Base-by-base conservation (phyloP, 1,284 basidiomycete species). In the Pyrrhoderma lamaoense region DNA sequence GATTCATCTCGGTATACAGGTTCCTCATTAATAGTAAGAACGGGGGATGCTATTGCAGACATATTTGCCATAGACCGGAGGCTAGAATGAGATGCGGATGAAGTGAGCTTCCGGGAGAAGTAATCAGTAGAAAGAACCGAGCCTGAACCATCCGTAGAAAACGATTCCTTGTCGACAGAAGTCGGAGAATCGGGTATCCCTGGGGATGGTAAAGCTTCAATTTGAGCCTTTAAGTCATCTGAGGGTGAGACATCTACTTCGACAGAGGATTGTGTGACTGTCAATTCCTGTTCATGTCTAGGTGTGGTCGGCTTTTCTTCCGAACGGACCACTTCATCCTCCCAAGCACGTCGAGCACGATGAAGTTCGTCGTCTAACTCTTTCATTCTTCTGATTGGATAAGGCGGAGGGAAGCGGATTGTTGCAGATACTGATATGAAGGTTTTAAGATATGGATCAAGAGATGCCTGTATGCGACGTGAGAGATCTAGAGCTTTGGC, bases 371-470 rank as follows among this genome's bases (percentile, higher is more conserved):
- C 78, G 59, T 95, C 91, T 8, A 95, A 71, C 57, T 90, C 82
- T 59, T 89, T 89, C 89, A 97, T 93, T 54, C 78, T 77, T 3
- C 80, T 74, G 31, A 98, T 79, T 2, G 92, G 87, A 60, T 89
- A 84, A 1, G 94, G 94, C 13, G 93, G 93, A 11, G 85, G 86
- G 64, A 95, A 93, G 9, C 89, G 81, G 37, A 97, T 72, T 0
- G 91, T 90, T 0, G 93, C 87, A 4, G 92, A 95, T 31, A 92
- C 89, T 1, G 92, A 95, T 21, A 96, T 86, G 59, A 92, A 89
- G 0, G 89, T 93, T 54, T 73, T 80, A 56, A 77, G 71, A 64
- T 95, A 98, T 0, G 89, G 89, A 39, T 86, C 77, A 13, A 96
- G 72, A 0, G 89, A 84, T 51, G 83, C 73, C 44, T 89, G 80